Conservation (phyloP, 2,329 filamentous ascomycete genomes). For the Colletotrichum musae region DNA sequence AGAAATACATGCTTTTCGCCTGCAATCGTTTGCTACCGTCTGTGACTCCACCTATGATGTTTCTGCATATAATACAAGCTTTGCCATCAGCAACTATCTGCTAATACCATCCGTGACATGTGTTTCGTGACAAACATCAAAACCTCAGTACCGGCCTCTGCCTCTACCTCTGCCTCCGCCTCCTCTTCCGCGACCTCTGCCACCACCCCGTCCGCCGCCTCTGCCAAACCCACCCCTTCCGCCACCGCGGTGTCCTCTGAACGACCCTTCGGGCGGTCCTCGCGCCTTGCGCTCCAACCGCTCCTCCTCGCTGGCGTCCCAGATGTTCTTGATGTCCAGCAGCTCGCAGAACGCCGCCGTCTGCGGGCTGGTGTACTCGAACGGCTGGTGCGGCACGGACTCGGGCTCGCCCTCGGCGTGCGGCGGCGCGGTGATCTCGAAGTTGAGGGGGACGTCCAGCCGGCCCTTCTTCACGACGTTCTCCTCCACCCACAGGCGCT, state of each 20-base stretch:
- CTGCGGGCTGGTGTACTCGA: constrained; percentile 90
- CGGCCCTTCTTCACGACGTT: constrained; percentile 75
- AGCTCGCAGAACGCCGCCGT: constrained; percentile 86
- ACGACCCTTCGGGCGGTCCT: constrained; percentile 65
- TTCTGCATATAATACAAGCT: constrained; percentile 2
- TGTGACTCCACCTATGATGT: not conserved
- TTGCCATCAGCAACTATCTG: not conserved
- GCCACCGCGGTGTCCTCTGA: constrained; percentile 50
- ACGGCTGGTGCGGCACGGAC: constrained; percentile 73
- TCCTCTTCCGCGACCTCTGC: constrained; percentile 54
- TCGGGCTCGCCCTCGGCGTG: constrained; percentile 73
- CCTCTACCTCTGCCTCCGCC: constrained; percentile 49
- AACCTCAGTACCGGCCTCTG: constrained; percentile 38
- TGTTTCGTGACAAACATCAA: not conserved
- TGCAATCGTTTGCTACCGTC: not conserved
- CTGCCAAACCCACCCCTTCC: constrained; percentile 49
- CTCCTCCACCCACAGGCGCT: constrained; percentile 85
- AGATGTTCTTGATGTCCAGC: constrained; percentile 82
- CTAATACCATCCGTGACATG: not conserved
- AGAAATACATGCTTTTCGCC: not conserved
- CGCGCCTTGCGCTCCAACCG: constrained; percentile 69
- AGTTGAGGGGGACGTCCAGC: constrained; percentile 83
- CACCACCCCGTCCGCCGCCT: constrained; percentile 54
- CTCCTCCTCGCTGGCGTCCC: constrained; percentile 80
- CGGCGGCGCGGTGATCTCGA: constrained; percentile 80